Evolutionary conservation across 305 asterid genomes (phyloP), one percentile per base, ranked within the genome.

Genomic region (Plantago lanceolata): DNA sequence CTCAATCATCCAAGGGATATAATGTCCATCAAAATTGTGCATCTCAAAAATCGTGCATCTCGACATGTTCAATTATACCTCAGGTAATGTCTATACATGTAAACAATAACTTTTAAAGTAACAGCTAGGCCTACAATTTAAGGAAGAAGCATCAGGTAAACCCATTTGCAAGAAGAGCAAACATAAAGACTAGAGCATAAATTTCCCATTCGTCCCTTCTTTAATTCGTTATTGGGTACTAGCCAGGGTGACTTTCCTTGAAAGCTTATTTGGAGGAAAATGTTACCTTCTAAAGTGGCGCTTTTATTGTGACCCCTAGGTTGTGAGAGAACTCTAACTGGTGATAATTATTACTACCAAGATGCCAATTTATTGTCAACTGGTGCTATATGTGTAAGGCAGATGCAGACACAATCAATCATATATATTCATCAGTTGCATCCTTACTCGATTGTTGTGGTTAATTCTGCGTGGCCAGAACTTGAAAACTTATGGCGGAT

Each of bases 51-150:
- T n/a, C n/a, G 6, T 14, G 55, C 52, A 24, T 45, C 65, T 26
- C 7, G 8, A 24, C 20, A 20, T 48, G 64, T 19, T 44, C 37
- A 48, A 21, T 50, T 21, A 51, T 2, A 48, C 51, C 55, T 52
- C 52, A 52, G 47, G 35, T 28, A 21, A 53, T 24, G 59, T 33
- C 17, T 21, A 44, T 44, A 57, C 56, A 21, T 48, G 58, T 54
- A 63, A 35, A 70, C 21, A 50, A 31, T 44, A 60, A 44, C 20
- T 59, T 66, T 20, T 35, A 16, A 61, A 53, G 68, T 61, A 59
- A 74, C 13, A 65, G 20, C 57, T 24, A 3, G 28, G 28, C 28
- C 28, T 45, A 28, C 31, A 51, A 33, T 48, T 33, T 19, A 1
- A 57, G 49, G 29, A 44, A 9, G 35, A 48, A 19, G 48, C 19